Evolutionary conservation across 805 yeast genomes (phyloP), one percentile per base, ranked within the genome.

Genomic region (Saccharomycopsis malanga): DNA sequence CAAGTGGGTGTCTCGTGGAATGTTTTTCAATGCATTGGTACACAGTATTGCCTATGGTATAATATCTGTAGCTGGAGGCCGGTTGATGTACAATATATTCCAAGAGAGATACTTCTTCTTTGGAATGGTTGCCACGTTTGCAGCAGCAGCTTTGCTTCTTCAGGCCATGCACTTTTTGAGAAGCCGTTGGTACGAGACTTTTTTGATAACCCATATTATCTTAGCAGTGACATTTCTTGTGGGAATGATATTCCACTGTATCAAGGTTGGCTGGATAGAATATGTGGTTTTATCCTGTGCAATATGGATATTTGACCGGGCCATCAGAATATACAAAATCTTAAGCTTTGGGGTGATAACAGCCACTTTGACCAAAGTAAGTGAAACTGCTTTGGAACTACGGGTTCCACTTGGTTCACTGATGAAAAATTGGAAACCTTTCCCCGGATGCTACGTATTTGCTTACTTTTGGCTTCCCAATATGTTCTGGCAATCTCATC

Each of bases 1-100:
- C 62, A 80, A 76, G 60, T 81, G 83, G 80, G 62, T 72, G 9
- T 77, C 81, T 2, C 61, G 83, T 45, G 58, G 71, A 0, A 63
- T 68, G 55, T 59, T 74, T 22, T 46, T 40, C 10, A 37, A 40
- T 36, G 41, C 52, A 4, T 14, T 30, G 18, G 20, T 49, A 21
- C 52, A 49, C 37, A 48, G 48, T 25, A 12, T 34, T 10, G 21
- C 27, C 14, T 46, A 46, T 25, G 12, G 27, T 5, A n/a, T 37
- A 4, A 42, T 42, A 17, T 9, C 18, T 4, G 14, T 14, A 1
- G 17, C 14, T 5, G 5, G 27, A 7, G 21, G 24, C 15, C 9
- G 7, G n/a, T 21, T 37, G 12, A 17, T 21, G 40, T 5, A 5
- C 15, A 12, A 18, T 5, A 20, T 15, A 3, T 15, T 22, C 6